Evolutionary conservation across 441 rosid genomes (phyloP), one percentile per base, ranked within the genome.

Genomic region (Capsella rubella): DNA sequence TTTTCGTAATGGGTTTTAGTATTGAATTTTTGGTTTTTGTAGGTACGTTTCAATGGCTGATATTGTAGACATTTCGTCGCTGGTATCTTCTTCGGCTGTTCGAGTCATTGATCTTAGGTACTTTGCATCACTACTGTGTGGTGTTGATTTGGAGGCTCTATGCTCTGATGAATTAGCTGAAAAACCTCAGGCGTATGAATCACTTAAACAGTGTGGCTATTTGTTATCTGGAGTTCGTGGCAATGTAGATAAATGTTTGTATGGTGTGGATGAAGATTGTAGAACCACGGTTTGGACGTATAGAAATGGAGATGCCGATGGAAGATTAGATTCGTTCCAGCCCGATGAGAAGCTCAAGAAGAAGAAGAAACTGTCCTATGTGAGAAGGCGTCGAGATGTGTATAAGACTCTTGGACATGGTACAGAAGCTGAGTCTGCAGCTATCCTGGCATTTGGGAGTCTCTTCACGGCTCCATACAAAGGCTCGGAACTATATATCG

Each of bases 41-140:
- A 90, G 94, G 84, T 95, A 93, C 51, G 84, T 90, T 45, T 95
- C 96, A 14, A 82, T 95, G 78, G 95, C 84, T 56, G 96, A 87
- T 79, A 79, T 93, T 63, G 79, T 93, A 3, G 97, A 93, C 74
- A 81, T 90, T 37, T 93, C 97, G 13, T 81, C 90, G 4, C 50
- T 89, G 47, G 83, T 87, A 3, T 84, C 95, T 61, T 83, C 93
- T 72, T 88, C 89, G 43, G 51, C 82, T 64, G 77, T 86, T 78
- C 81, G 70, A 75, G 84, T 78, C 4, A 83, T 92, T 72, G 99
- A 95, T 84, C 81, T 95, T 66, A 82, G 98, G 88, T 82, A 75
- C 84, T 93, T 93, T 55, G 89, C 80, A 16, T 87, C 94, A 4
- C 62, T 85, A 5, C 88, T 90, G 82, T 93, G 96, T 71, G 84